phyloP scores from a whole-genome alignment of 441 rosid species.

The Macaranga tanarius region DNA sequence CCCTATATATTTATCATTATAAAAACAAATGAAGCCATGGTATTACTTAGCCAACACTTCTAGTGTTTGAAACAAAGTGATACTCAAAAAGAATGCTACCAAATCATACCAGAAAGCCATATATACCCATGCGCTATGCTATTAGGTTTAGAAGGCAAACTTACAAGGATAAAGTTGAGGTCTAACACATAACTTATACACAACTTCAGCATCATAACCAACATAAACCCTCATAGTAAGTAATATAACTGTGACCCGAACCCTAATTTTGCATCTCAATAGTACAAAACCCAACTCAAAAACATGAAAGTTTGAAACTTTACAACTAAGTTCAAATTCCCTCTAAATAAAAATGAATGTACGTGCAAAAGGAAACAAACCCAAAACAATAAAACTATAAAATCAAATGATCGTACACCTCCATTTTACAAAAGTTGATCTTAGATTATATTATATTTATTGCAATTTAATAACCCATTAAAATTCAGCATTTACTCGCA shows the following conservation, averaged over 20 bases:
- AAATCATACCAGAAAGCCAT: background rate
- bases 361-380: background rate
- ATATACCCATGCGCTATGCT: background rate
- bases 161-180: background rate
- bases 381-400: background rate
- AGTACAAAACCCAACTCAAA: background rate
- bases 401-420: background rate
- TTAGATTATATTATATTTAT: slow-evolving; percentile 7
- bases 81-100: background rate
- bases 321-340: background rate
- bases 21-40: background rate
- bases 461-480: slow-evolving; percentile 18
- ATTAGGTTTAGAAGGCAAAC: background rate
- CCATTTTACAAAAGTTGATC: background rate
- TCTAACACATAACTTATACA: no score
- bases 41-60: background rate
- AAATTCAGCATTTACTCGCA: background rate
- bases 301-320: background rate
- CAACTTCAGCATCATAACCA: background rate
- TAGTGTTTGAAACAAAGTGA: background rate
- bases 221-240: no score
- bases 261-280: no score
- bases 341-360: background rate
- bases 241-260: no score
- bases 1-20: background rate